phyloP scores from a whole-genome alignment of 108 stramenopile species.

The Cyclotella sp. region DNA sequence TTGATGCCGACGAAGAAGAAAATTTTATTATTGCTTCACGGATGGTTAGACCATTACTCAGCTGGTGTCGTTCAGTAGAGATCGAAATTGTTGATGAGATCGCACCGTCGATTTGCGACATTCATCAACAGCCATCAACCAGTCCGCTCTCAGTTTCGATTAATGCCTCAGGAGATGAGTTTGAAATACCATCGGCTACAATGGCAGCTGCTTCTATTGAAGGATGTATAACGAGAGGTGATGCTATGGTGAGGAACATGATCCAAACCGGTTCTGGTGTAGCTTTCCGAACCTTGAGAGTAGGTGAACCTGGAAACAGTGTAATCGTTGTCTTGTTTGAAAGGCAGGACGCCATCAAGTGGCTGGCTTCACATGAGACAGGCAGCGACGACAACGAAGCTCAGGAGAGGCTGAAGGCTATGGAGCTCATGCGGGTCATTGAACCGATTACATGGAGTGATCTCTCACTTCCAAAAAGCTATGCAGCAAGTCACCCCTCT shows the following conservation, averaged over 20 bases:
- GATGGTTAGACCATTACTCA: slow-evolving; percentile 70
- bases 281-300: slow-evolving; percentile 80
- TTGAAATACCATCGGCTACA: slow-evolving; percentile 50
- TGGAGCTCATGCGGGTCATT: slow-evolving; percentile 77
- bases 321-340: slow-evolving; percentile 86
- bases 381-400: slow-evolving; percentile 67
- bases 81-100: slow-evolving; percentile 61
- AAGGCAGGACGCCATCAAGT: slow-evolving; percentile 70
- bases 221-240: slow-evolving; percentile 55
- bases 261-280: slow-evolving; percentile 86
- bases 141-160: slow-evolving; percentile 40
- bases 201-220: slow-evolving; percentile 30
- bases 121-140: slow-evolving; percentile 16
- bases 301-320: slow-evolving; percentile 83
- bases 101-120: slow-evolving; percentile 50
- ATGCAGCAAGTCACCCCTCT: slow-evolving; percentile 37
- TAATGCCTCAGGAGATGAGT: slow-evolving; percentile 47
- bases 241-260: slow-evolving; percentile 71
- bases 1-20: slow-evolving; percentile 63
- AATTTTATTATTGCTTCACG: slow-evolving; percentile 62
- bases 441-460: slow-evolving; percentile 72
- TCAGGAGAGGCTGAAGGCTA: slow-evolving; percentile 54
- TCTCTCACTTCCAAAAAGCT: slow-evolving; percentile 46
- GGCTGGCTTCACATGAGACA: slow-evolving; percentile 69
- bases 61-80: slow-evolving; percentile 78